Evolutionary conservation across 2,329 filamentous ascomycete species (phyloP), one percentile per base, ranked within the genome.

Genomic region (Xylaria sp.): DNA sequence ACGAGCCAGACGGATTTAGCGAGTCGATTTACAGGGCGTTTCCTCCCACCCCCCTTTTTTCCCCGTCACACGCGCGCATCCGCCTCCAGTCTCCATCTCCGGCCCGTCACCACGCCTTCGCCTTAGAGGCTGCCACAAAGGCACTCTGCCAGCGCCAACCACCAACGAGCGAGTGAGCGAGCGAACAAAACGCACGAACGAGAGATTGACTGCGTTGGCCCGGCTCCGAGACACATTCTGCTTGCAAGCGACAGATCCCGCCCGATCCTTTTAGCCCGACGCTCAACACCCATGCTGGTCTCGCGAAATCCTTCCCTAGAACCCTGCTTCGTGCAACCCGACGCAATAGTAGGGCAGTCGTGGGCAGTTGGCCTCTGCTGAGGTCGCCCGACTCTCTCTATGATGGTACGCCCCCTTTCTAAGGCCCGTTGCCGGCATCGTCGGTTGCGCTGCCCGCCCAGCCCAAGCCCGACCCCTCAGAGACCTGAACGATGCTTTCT

Each of bases 311-410:
- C 57, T 67, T 72, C 68, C 60, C 75, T 20, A n/a, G 52, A 58
- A 72, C 60, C 70, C 63, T 74, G 73, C 74, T 74, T 74, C 69
- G 74, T 75, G 74, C 76, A 71, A 75, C 72, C 73, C 70, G 69
- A 73, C 72, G 51, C 64, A 69, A 72, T 65, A 72, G 72, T 74
- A 75, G 74, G 76, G 74, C 52, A 72, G 51, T 69, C 62, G 68
- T 65, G 54, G 75, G 74, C 74, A 73, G 67, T 60, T 67, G 72
- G 70, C 74, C 75, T 77, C 76, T 69, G 56, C 56, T 67, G 76
- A 75, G 76, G 76, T 76, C 72, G 62, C 65, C 66, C 64, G 70
- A 74, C 72, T 73, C 73, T 72, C 74, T 76, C 72, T 67, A 78
- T 76, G 75, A 78, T 78, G 76, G 76, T 77, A 77, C 59, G 76